Evolutionary conservation across 768 basidiomycete species (phyloP).

Genomic region (Cystofilobasidium bisporidii): DNA sequence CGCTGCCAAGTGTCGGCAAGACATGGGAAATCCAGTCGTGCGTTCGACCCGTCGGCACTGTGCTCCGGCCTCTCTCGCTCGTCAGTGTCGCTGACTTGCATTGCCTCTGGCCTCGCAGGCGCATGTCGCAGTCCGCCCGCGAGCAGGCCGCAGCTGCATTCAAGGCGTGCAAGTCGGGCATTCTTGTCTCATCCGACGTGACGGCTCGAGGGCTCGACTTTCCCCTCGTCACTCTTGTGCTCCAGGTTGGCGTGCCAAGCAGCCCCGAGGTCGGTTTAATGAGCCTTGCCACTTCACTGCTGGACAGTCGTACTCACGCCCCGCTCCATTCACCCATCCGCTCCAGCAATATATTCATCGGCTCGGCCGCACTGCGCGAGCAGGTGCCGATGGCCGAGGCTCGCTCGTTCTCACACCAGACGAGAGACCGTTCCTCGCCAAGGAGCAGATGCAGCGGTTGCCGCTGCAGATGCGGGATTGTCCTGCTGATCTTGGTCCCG

Average conservation of each 20-base stretch:
- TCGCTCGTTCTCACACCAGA: conserved; percentile 49
- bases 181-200: conserved; percentile 42
- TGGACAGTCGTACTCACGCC: too few relatives aligned
- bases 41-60: not conserved
- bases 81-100: conserved; percentile 12
- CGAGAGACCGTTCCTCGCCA: conserved; percentile 47
- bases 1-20: conserved; percentile 10
- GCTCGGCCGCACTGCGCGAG: conserved; percentile 43
- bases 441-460: conserved; percentile 23
- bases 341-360: conserved; percentile 39
- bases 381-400: conserved; percentile 45
- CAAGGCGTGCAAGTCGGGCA: conserved; percentile 40
- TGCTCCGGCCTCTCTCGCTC: not conserved
- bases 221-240: conserved; percentile 53
- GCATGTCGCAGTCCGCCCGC: conserved; percentile 8
- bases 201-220: conserved; percentile 59
- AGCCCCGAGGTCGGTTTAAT: conserved; percentile 7
- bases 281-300: not conserved
- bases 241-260: conserved; percentile 45
- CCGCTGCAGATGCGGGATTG: too few relatives aligned
- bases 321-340: too few relatives aligned
- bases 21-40: not conserved
- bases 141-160: conserved; percentile 47
- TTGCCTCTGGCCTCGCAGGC: conserved; percentile 37
- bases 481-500: too few relatives aligned